Evolutionary conservation across 768 basidiomycete species (phyloP).

Genomic region (Leccinum subtestaceum): DNA sequence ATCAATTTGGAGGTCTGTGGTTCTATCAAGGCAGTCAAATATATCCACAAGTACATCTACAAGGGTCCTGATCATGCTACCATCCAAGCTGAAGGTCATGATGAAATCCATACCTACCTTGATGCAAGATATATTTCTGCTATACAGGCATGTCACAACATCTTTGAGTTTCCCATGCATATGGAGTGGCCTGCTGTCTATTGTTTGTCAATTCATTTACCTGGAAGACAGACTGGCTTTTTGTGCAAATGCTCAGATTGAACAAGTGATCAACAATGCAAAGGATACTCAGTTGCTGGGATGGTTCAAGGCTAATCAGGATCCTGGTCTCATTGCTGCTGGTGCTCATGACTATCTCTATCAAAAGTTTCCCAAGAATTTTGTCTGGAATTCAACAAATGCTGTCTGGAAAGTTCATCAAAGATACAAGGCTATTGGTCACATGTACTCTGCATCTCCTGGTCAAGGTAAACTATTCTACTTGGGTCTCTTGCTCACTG

Average conservation of each 20-base stretch:
- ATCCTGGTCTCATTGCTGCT: neutral
- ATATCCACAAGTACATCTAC: too few relatives aligned
- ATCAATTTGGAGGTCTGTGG: too few relatives aligned
- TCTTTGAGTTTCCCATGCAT: too few relatives aligned
- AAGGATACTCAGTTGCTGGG: neutral
- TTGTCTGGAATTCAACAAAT: constrained; percentile 24
- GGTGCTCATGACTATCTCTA: constrained; percentile 25
- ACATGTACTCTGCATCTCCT: constrained; percentile 16
- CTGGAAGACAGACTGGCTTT: neutral
- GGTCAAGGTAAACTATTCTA: constrained; percentile 39
- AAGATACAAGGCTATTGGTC: constrained; percentile 21
- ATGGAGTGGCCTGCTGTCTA: too few relatives aligned
- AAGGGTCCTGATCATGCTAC: too few relatives aligned
- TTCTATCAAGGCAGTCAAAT: too few relatives aligned
- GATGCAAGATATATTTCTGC: too few relatives aligned
- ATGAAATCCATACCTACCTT: too few relatives aligned
- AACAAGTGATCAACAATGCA: neutral
- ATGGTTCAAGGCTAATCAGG: neutral
- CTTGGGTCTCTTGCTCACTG: constrained; percentile 37
- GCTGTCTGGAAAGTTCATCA: constrained; percentile 28
- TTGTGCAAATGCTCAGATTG: neutral
- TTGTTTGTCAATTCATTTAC: neutral
- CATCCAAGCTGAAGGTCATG: too few relatives aligned
- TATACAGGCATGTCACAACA: too few relatives aligned
- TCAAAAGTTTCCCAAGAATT: constrained; percentile 33